A percentile compares a stretch with the other conserved stretches of the same genome.
Conservation (phyloP, 225 moss, liverwort and hornwort genomes). For the Bryoerythrophyllum caledonicum region DNA sequence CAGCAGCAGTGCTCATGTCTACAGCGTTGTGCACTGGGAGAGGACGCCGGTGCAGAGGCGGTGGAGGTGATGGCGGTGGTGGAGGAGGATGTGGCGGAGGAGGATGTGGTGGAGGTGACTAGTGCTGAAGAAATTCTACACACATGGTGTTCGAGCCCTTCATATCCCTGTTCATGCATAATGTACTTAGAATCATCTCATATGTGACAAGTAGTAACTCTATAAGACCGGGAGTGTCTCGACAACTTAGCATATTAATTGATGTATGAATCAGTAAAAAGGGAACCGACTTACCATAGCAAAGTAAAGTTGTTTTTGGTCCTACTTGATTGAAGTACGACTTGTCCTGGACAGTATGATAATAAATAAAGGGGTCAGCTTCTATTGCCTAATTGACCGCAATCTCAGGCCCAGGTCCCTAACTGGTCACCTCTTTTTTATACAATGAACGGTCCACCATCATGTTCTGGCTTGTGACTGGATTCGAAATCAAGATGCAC, state of each 20-base stretch:
- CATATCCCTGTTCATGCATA: not conserved
- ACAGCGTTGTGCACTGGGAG: not conserved
- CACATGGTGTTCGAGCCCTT: not conserved
- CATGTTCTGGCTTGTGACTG: constrained; percentile 59
- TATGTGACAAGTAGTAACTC: no score
- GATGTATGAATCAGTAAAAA: no score
- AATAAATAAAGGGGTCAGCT: not conserved
- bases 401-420: not conserved
- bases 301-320: not conserved
- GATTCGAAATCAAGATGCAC: constrained; percentile 70
- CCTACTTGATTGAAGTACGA: not conserved
- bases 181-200: not conserved
- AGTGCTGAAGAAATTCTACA: no score
- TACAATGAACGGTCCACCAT: constrained; percentile 25
- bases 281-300: no score
- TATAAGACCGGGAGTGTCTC: no score
- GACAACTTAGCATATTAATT: no score
- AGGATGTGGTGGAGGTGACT: not conserved
- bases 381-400: no score
- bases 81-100: not conserved
- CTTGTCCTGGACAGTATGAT: not conserved
- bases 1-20: not conserved
- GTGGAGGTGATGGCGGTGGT: not conserved
- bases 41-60: not conserved
- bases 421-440: not conserved